A percentile compares a stretch with the other conserved stretches of the same genome.
These are phyloP conservation scores for Solidago caesia DNA, from an alignment of 129 eudicot genomes.

Conservation along the genomic window DNA sequence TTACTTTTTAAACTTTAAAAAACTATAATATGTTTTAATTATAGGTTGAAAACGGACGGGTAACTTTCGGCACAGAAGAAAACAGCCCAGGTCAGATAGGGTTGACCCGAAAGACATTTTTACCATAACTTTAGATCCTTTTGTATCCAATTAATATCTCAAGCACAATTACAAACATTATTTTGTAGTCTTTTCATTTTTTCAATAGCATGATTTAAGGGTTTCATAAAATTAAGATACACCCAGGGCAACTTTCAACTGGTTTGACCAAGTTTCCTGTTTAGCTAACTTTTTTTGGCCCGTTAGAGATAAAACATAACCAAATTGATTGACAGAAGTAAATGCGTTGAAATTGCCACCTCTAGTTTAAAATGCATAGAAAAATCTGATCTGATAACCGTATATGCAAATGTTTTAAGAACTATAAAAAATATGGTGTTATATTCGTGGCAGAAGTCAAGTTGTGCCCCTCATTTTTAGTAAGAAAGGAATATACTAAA, in stretches of 20 bases:
- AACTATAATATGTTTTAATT: neutral
- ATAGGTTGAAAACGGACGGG: neutral
- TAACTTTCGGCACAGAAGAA: neutral
- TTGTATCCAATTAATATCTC: neutral
- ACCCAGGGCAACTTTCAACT: neutral
- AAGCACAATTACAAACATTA: neutral
- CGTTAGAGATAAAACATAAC: neutral
- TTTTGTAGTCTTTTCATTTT: neutral
- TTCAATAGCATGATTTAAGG: neutral
- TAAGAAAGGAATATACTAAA: neutral
- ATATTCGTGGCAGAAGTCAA: neutral
- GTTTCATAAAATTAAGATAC: neutral
- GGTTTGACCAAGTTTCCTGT: neutral
- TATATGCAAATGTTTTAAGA: neutral
- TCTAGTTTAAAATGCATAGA: neutral
- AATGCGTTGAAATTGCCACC: neutral
- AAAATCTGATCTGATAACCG: neutral
- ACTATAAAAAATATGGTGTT: neutral
- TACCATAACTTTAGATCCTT: neutral
- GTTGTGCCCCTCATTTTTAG: neutral
- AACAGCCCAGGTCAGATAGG: neutral
- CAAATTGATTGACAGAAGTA: neutral
- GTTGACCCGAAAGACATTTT: neutral
- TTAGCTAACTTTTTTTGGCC: neutral
- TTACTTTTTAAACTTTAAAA: neutral